Conservation (phyloP, 1,284 basidiomycete species). For the Grifola frondosa region DNA sequence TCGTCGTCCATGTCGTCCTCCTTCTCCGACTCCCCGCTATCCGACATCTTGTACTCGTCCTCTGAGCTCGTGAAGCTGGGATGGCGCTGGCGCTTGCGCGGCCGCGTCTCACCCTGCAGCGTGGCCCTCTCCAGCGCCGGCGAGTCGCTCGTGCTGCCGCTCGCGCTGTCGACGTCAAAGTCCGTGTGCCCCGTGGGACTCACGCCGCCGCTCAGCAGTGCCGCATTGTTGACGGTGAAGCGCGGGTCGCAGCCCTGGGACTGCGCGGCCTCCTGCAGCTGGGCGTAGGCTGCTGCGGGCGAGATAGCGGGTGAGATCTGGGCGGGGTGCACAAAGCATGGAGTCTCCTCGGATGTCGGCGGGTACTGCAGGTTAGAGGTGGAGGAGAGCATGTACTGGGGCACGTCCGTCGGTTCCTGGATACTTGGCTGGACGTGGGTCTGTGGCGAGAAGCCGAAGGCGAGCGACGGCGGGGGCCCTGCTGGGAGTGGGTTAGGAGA, state of each 20-base stretch:
- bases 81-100: conserved; percentile 21
- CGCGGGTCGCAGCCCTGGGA: conserved; percentile 24
- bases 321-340: conserved; percentile 28
- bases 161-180: conserved; percentile 11
- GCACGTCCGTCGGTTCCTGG: conserved; percentile 12
- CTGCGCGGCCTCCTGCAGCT: conserved; percentile 18
- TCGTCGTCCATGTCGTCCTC: conserved; percentile 33
- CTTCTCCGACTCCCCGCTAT: conserved; percentile 29
- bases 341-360: conserved; percentile 15
- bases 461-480: conserved; percentile 11
- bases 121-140: conserved; percentile 17
- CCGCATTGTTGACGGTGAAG: conserved; percentile 16
- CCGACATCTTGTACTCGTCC: conserved; percentile 14
- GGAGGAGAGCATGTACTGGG: conserved; percentile 18
- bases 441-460: conserved; percentile 15
- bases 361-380: conserved; percentile 17
- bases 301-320: conserved; percentile 30
- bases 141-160: conserved; percentile 19
- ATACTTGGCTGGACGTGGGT: conserved; percentile 9
- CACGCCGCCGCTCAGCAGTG: conserved; percentile 3
- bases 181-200: conserved; percentile 14
- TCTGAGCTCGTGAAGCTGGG: conserved; percentile 24
- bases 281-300: conserved; percentile 22
- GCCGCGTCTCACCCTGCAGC: conserved; percentile 2
- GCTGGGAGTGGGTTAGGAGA: conserved; percentile 11